Evolutionary conservation across 495 filamentous ascomycete genomes (phyloP), one percentile per base, ranked within the genome.

Genomic region (Hyphodiscus hymeniophilus): DNA sequence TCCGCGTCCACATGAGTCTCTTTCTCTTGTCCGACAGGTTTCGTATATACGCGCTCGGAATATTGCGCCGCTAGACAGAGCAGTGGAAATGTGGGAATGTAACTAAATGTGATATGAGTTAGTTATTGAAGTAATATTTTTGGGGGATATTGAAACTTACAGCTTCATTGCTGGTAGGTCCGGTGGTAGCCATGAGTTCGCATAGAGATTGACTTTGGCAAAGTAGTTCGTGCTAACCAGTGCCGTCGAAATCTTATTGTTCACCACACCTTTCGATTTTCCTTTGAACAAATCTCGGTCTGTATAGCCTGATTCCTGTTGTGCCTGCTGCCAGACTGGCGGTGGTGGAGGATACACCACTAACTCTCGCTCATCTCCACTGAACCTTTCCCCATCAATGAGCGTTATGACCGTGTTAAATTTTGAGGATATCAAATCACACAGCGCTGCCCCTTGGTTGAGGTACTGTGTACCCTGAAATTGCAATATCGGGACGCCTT

Each of bases 41-140:
- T 79, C 10, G 74, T 68, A 60, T 92, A 92, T 7, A 81, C 87
- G 13, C 74, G 68, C 49, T 79, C 72, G 0, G 87, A 84, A 59
- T 87, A 89, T 45, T 79, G 73, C 0, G 85, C 84, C 23, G 87
- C 86, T 3, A 89, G 71, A 48, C 78, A 84, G 38, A 90, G 67
- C 10, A 92, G 69, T 0, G 78, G 80, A 56, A 79, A 90, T 1
- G 77, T 87, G 1, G 79, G 67, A 24, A 84, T 73, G 50, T 84
- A 79, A 42, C 80, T 84, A 38, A 7, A 26, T 20, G n/a, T n/a
- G n/a, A n/a, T n/a, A n/a, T 15, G 38, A 43, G 28, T 66, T 38
- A 66, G 62, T 38, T 42, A 31, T 42, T 7, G 7, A 23, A 2
- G 26, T 16, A n/a, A 15, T 33, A 40, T 6, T 11, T 2, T 17